Base-by-base conservation (phyloP, 495 filamentous ascomycete genomes). In the Rhypophila decipiens region DNA sequence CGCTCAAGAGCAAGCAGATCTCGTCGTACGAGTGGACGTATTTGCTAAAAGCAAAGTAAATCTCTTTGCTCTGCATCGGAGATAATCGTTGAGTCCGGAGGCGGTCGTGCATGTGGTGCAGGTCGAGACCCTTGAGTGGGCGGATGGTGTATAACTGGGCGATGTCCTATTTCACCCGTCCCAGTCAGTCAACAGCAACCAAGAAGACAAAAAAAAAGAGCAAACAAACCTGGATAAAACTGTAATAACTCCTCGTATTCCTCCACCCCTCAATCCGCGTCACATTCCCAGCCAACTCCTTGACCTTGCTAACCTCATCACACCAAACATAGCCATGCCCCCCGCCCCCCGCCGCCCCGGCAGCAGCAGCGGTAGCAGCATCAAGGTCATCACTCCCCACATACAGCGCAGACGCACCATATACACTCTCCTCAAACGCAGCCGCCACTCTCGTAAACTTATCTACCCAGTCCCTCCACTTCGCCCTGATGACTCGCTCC, bases 271-370 rank as follows among this genome's bases (percentile, higher is more conserved):
- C 94, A 37, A 99, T 95, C 35, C 93, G 74, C 45, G 84, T 85
- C 24, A 94, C 88, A 23, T 91, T 95, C 1, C 87, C 91, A 5
- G 86, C 82, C 20, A 99, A 75, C 66, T 97, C 94, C 41, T 80
- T 81, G 53, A 84, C 79, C 63, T 86, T 88, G n/a, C 83, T 72
- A 9, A 67, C 63, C 39, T 95, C 88, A 61, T 95, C 87, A 5
- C 80, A 65, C 94, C 94, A 99, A 5, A 99, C 90, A 58, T 94
- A 96, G 24, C 93, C 93, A 64, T 99, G 93, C 2, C 93, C 61
- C 11, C 21, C 89, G 11, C 87, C 69, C 39, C 39, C 55, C 11
- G 44, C 49, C 39, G 71, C 65, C 20, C 21, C 89, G 20, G 74
- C 70, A 11, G 87, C 69, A 40, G 35, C 55, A 12, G 46, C 47